phyloP scores from a whole-genome alignment of 768 basidiomycete genomes.

The Chalciporus pseudorubinellus region DNA sequence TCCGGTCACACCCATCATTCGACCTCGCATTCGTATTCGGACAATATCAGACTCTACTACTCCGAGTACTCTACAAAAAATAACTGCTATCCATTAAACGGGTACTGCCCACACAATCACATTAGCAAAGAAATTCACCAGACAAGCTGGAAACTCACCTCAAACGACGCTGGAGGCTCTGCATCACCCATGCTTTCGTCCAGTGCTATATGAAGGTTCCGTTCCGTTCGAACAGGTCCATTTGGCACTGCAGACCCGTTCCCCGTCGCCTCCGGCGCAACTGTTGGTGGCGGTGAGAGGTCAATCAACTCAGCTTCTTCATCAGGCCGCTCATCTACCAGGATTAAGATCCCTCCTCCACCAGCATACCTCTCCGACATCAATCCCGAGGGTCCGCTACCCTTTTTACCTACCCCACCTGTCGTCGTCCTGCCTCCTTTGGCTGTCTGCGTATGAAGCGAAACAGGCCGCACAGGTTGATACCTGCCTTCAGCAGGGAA shows the following conservation, averaged over 20 bases:
- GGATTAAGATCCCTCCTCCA: constrained; percentile 85
- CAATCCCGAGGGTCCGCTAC: constrained; percentile 31
- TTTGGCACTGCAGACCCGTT: constrained; percentile 32
- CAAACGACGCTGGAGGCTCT: constrained; percentile 76
- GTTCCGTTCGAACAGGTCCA: constrained; percentile 17
- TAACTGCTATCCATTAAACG: constrained; percentile 57
- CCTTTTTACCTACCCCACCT: constrained; percentile 27
- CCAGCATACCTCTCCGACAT: constrained; percentile 64
- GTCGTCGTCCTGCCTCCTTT: constrained; percentile 35
- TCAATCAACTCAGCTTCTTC: constrained; percentile 76
- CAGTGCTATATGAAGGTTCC: constrained; percentile 57
- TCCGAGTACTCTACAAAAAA: constrained; percentile 26
- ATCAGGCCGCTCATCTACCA: constrained; percentile 69
- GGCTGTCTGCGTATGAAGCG: constrained; percentile 37
- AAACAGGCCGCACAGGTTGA: constrained; percentile 83
- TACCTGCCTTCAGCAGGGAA: constrained; percentile 82
- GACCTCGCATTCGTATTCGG: neutral
- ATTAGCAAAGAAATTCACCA: constrained; percentile 19
- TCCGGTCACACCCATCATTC: constrained; percentile 16
- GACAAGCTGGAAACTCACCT: constrained; percentile 51
- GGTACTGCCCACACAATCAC: constrained; percentile 50
- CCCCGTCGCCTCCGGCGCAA: constrained; percentile 13
- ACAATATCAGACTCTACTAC: neutral
- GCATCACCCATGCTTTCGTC: constrained; percentile 72
- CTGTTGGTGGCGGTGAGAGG: constrained; percentile 48